Conservation (phyloP, 345 rosid species). For the Raphanus sativus region DNA sequence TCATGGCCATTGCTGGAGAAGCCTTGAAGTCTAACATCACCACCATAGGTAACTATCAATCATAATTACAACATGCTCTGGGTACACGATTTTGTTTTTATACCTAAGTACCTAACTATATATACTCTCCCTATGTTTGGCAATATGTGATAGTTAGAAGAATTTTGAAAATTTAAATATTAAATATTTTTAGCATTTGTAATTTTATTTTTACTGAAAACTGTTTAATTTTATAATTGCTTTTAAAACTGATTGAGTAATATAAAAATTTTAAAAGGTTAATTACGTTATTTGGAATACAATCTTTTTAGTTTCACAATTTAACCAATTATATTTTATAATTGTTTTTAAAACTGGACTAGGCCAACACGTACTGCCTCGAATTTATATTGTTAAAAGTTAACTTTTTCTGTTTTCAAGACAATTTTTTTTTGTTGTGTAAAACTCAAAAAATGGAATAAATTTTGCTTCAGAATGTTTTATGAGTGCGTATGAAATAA, state of each 20-base stretch:
- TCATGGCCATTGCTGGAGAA: slow-evolving; percentile 82
- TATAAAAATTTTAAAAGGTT: too few species aligned
- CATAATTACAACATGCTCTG: not conserved
- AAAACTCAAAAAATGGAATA: not conserved
- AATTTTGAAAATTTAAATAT: too few species aligned
- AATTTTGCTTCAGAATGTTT: not conserved
- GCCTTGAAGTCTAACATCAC: slow-evolving; percentile 76
- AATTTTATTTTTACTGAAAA: too few species aligned
- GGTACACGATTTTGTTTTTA: not conserved
- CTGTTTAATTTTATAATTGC: too few species aligned
- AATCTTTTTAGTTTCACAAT: not conserved
- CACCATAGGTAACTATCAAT: slow-evolving; percentile 40
- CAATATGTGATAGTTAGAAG: too few species aligned
- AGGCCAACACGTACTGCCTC: not conserved
- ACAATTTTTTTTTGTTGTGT: not conserved
- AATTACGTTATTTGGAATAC: too few species aligned
- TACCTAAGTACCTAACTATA: not conserved
- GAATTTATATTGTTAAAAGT: not conserved
- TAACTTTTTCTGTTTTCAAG: not conserved
- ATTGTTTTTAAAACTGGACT: too few species aligned
- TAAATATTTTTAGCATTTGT: too few species aligned
- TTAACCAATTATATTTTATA: too few species aligned
- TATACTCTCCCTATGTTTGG: not conserved
- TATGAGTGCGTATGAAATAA: not conserved
- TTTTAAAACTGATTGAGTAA: not conserved